A percentile compares a stretch with the other conserved stretches of the same genome.
These are phyloP conservation scores for Naegleria gruberi DNA, from an alignment of 208 protist species.

Conservation along the genomic window DNA sequence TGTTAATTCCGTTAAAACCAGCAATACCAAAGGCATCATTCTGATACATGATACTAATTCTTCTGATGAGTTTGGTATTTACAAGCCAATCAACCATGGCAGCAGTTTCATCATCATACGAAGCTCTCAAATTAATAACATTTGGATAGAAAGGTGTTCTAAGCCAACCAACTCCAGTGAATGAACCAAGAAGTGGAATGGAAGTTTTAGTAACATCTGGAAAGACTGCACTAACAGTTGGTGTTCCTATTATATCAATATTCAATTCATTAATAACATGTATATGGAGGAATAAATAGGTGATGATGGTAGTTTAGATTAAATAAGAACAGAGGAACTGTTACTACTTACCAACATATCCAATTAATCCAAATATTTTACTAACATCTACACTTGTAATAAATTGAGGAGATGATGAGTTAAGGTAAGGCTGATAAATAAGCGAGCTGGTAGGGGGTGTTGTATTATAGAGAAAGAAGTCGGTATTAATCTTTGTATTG, in stretches of 20 bases:
- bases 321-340: too few relatives aligned
- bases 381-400: background rate
- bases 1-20: background rate
- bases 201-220: background rate
- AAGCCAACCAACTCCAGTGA: background rate
- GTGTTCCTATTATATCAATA: too few relatives aligned
- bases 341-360: too few relatives aligned
- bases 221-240: background rate
- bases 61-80: background rate
- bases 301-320: too few relatives aligned
- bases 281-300: too few relatives aligned
- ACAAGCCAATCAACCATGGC: background rate
- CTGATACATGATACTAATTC: background rate
- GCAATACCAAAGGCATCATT: background rate
- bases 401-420: background rate
- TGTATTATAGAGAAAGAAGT: background rate
- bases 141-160: background rate
- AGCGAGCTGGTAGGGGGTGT: background rate
- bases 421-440: too few relatives aligned
- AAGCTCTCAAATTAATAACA: background rate
- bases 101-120: background rate
- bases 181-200: background rate
- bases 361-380: background rate
- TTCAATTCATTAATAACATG: too few relatives aligned
- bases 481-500: background rate